These are phyloP conservation scores for Pyrus communis DNA, from an alignment of 306 rosid species.

Conservation along the genomic window DNA sequence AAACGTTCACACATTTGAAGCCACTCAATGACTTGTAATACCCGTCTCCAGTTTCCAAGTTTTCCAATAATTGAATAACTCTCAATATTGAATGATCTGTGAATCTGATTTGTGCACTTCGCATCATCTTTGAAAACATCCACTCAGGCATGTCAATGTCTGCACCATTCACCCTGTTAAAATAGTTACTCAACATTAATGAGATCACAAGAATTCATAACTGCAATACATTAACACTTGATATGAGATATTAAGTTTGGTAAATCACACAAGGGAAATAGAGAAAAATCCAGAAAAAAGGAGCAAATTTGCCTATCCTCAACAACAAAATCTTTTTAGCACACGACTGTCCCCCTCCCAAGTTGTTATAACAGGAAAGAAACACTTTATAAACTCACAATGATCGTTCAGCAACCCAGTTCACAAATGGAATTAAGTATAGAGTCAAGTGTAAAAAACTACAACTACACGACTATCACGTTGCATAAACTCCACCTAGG, in stretches of 20 bases:
- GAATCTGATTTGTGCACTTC: slow-evolving; percentile 79
- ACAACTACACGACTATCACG: neutral
- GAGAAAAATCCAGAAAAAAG: neutral
- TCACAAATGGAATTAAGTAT: neutral
- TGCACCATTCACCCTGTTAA: slow-evolving; percentile 85
- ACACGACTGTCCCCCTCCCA: neutral
- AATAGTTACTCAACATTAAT: slow-evolving; percentile 19
- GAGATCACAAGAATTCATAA: slow-evolving; percentile 12
- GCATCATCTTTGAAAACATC: slow-evolving; percentile 81
- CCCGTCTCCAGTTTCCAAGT: slow-evolving; percentile 87
- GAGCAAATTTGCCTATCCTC: slow-evolving; percentile 7
- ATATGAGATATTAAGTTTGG: slow-evolving; percentile 7
- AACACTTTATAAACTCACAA: neutral
- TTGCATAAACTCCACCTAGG: neutral
- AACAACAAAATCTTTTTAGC: neutral
- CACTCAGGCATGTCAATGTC: slow-evolving; percentile 81
- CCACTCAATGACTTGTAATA: slow-evolving; percentile 88
- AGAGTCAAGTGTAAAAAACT: neutral
- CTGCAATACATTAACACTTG: slow-evolving; percentile 1
- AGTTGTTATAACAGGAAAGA: neutral
- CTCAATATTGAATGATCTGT: slow-evolving; percentile 75
- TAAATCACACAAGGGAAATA: neutral
- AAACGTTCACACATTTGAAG: slow-evolving; percentile 86
- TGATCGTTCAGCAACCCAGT: neutral
- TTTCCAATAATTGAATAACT: slow-evolving; percentile 72